Evolutionary conservation across 331 rosid species (phyloP), one percentile per base, ranked within the genome.

Genomic region (Rosa hybrid): DNA sequence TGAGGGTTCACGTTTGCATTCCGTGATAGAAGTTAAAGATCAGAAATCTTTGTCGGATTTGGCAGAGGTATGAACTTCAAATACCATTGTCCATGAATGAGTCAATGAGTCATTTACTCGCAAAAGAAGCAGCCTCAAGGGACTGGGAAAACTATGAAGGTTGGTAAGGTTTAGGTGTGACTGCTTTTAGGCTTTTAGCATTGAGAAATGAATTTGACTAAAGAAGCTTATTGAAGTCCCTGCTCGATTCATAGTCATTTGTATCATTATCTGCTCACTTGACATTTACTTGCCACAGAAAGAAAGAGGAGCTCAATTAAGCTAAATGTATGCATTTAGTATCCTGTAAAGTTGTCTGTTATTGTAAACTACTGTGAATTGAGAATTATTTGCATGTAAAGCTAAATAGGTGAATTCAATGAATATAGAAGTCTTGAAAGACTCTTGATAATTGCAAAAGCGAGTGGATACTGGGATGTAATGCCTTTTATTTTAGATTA

Each of bases 1-100:
- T 23, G 95, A 88, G 71, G 97, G 90, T 83, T 90, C 96, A 60
- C 75, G 84, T 20, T 86, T 94, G 81, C 97, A 94, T 83, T 21
- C 85, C 3, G 8, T 63, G 27, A 83, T 90, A 50, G 72, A 87
- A 81, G 73, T 88, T 79, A 27, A 82, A 71, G 87, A 81, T 83
- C 78, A 75, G 74, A 86, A 42, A 42, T 21, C 69, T 63, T 3
- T 75, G 41, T n/a, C 6, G 23, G 44, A 69, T 69, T 68, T 69
- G 69, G 76, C 57, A 12, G 78, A 75, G 64, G 41, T 39, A 41
- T 56, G 69, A 75, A 75, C 25, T 54, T 54, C n/a, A 18, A 74
- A 54, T n/a, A 1, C 68, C 77, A n/a, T 18, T 50, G 46, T 23
- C 60, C 38, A 63, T 63, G 39, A 34, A 34, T 34, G 38, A 34